Percentiles rank a stretch among this genome's conserved stretches.
These are phyloP conservation scores for Cladosporium halotolerans DNA, from an alignment of 2,329 filamentous ascomycete genomes.

Conservation along the genomic window DNA sequence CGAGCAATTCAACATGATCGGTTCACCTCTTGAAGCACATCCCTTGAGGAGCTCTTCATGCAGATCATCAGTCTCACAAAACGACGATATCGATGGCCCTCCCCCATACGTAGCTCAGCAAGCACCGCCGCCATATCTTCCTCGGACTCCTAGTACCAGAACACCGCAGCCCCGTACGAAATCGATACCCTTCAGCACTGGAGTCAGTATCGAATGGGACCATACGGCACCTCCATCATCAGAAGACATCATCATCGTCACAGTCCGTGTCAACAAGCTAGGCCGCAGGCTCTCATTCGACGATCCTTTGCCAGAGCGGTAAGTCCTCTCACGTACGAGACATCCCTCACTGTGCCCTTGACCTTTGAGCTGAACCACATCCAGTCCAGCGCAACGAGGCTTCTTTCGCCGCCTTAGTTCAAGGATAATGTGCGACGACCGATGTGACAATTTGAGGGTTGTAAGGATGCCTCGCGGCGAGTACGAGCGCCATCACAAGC, in stretches of 20 bases:
- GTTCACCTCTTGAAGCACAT: slow-evolving; percentile 6
- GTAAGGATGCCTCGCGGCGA: slow-evolving; percentile 28
- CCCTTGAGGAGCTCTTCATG: neutral
- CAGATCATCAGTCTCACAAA: neutral
- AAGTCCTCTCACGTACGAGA: neutral
- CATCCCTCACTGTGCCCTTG: neutral
- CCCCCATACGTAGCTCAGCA: neutral
- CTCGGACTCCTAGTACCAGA: neutral
- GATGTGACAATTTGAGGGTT: slow-evolving; percentile 19
- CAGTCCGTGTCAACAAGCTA: slow-evolving; percentile 17
- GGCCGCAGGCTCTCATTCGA: slow-evolving; percentile 1
- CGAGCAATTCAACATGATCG: neutral
- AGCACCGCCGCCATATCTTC: slow-evolving; percentile 1
- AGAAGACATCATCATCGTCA: slow-evolving; percentile 24
- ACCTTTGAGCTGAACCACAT: neutral
- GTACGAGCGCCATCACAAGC: slow-evolving; percentile 22
- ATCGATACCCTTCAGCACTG: slow-evolving; percentile 2
- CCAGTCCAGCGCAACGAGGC: slow-evolving; percentile 20
- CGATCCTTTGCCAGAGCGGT: slow-evolving; percentile 10
- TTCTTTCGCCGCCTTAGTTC: slow-evolving; percentile 26
- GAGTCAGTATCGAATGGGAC: slow-evolving; percentile 2
- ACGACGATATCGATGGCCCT: neutral
- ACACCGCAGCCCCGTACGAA: neutral
- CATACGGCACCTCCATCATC: neutral
- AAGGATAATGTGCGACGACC: slow-evolving; percentile 14